Evolutionary conservation across 805 yeast genomes (phyloP).

Genomic region (Cyberlindnera subsufficiens): DNA sequence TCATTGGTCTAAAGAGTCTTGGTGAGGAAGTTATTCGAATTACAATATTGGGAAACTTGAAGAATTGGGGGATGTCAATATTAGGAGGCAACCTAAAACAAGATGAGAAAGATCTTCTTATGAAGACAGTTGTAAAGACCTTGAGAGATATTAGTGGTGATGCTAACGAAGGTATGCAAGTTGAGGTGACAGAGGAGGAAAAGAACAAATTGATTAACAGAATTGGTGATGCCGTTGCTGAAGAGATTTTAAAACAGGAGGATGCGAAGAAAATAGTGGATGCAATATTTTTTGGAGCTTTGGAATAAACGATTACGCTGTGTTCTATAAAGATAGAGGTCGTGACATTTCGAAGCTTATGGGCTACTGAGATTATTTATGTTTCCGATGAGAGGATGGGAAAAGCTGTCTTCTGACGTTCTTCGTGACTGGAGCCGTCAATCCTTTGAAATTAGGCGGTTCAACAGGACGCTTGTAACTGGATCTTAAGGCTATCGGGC

Average conservation of each 20-base stretch:
- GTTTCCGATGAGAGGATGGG: conserved; percentile 21
- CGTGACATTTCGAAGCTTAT: background rate
- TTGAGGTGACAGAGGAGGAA: conserved; percentile 30
- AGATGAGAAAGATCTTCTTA: conserved; percentile 43
- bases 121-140: conserved; percentile 48
- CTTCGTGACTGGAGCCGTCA: conserved; percentile 14
- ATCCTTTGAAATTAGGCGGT: conserved; percentile 13
- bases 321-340: background rate
- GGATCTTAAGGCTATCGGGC: conserved; percentile 20
- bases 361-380: background rate
- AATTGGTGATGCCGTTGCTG: conserved; percentile 56
- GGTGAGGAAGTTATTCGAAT: conserved; percentile 88
- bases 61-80: conserved; percentile 69
- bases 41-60: conserved; percentile 75
- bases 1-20: conserved; percentile 74
- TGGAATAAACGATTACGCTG: conserved; percentile 3
- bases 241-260: conserved; percentile 38
- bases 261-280: conserved; percentile 46
- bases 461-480: conserved; percentile 14
- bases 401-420: conserved; percentile 30
- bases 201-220: conserved; percentile 43
- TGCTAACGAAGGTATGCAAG: conserved; percentile 30
- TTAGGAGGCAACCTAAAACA: conserved; percentile 29
- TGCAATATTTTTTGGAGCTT: conserved; percentile 73
- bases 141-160: conserved; percentile 38